A percentile compares a stretch with the other conserved stretches of the same genome.
Conservation (phyloP, 129 eudicot species). For the sunflower (Helianthus annuus) region DNA sequence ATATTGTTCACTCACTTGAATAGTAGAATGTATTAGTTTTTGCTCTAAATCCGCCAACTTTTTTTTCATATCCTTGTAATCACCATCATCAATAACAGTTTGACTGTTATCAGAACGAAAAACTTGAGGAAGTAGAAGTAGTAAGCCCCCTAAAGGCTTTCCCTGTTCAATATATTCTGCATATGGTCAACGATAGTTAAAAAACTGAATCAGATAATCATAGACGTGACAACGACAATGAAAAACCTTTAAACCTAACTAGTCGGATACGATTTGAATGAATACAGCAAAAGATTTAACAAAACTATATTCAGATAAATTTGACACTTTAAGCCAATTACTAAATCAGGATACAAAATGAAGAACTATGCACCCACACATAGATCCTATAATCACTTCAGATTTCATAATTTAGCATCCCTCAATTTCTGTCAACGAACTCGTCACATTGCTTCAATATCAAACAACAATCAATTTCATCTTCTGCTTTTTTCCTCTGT, state of each 20-base stretch:
- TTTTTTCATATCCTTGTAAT: conserved; percentile 39
- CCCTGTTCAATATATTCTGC: conserved; percentile 85
- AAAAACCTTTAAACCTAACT: not conserved
- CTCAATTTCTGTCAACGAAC: not conserved
- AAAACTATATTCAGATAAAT: conserved; percentile 7
- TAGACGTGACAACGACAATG: not conserved
- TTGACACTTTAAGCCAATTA: not conserved
- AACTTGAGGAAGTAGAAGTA: conserved; percentile 74
- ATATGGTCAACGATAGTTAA: conserved; percentile 19
- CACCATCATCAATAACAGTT: conserved; percentile 35
- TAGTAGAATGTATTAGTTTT: conserved; percentile 68
- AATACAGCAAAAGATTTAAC: not conserved
- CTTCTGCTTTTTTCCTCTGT: not conserved
- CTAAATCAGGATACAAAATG: not conserved
- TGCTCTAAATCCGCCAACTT: conserved; percentile 67
- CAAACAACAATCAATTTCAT: not conserved
- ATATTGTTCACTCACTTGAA: conserved; percentile 63
- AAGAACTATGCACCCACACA: conserved; percentile 9
- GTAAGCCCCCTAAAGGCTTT: conserved; percentile 88
- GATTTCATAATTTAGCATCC: not conserved
- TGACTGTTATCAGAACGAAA: conserved; percentile 50
- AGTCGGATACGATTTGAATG: not conserved
- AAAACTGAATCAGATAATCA: conserved; percentile 24
- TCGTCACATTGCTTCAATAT: not conserved
- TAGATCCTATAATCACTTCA: not conserved